Base-by-base conservation (phyloP, 1,284 basidiomycete species). In the Exsudoporus floridanus region DNA sequence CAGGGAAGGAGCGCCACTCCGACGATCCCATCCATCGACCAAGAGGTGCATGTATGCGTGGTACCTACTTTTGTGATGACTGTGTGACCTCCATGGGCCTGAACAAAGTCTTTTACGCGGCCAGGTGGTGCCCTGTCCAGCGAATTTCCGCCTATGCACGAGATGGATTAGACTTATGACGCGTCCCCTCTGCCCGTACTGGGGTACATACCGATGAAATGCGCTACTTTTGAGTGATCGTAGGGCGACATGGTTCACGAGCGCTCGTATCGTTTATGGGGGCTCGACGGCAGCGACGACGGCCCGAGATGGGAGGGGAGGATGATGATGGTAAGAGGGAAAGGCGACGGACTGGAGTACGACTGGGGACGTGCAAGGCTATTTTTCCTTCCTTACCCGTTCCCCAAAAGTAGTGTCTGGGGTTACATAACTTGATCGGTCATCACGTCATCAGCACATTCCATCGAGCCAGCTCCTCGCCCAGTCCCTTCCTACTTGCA, bases 41-140 rank as follows among this genome's bases (percentile, higher is more conserved):
- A n/a, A 46, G 46, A 54, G 40, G 56, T 44, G 48, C 9, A 21
- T 64, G 55, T 61, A 65, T 58, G 57, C 55, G 43, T 23, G 25
- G 21, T 14, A 58, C 80, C 53, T 52, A 97, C 96, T 80, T 98
- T 99, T 57, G 94, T 98, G 73, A 99, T 98, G 57, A 99, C 95
- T 33, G 95, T 97, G 75, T 99, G 97, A 59, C 97, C 97, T 31
- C 94, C 94, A 70, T 95, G 80, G 48, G 78, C 77, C 70, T 91
- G 89, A 52, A 99, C 94, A 74, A 97, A 99, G 76, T 98, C 94
- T 58, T 86, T 79, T 42, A 99, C 88, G 53, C 81, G 81, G 53
- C 92, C 83, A 28, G 87, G 75, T 16, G 89, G 77, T 31, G 95
- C 95, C 56, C 81, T 84, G 52, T 95, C 92, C 60, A 98, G 72